phyloP scores from a whole-genome alignment of 2,329 filamentous ascomycete genomes.

The Akanthomyces lecanii region DNA sequence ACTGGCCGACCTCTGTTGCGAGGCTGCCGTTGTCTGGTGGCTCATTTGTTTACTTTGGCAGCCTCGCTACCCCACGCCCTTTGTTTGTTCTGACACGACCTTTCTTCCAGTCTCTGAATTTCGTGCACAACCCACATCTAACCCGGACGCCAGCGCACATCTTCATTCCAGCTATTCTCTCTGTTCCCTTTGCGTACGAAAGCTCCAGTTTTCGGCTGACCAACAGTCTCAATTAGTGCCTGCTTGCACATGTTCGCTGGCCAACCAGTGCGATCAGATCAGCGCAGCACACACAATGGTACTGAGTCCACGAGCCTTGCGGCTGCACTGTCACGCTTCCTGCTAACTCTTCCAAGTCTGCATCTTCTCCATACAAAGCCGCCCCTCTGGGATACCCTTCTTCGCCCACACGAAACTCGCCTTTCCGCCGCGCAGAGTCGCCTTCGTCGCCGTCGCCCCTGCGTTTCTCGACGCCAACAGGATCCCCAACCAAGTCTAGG shows the following conservation, averaged over 20 bases:
- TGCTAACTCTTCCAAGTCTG: conserved; percentile 39
- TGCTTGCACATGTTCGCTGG: conserved; percentile 12
- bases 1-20: not conserved
- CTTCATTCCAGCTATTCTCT: not conserved
- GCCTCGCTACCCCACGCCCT: conserved; percentile 4
- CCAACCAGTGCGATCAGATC: conserved; percentile 15
- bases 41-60: conserved; percentile 19
- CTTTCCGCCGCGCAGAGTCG: conserved; percentile 59
- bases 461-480: conserved; percentile 60
- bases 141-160: conserved; percentile 1
- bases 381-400: conserved; percentile 69
- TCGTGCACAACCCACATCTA: not conserved
- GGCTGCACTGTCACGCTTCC: not conserved
- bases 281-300: conserved; percentile 16
- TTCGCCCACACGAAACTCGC: conserved; percentile 55
- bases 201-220: conserved; percentile 9
- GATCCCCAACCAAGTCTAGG: conserved; percentile 52
- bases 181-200: not conserved
- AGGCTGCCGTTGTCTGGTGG: conserved; percentile 17
- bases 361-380: conserved; percentile 60
- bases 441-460: conserved; percentile 62
- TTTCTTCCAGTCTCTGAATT: not conserved
- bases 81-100: not conserved
- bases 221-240: not conserved
- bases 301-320: not conserved